phyloP scores from a whole-genome alignment of 2,329 filamentous ascomycete genomes.

The Trichoderma simmonsii region DNA sequence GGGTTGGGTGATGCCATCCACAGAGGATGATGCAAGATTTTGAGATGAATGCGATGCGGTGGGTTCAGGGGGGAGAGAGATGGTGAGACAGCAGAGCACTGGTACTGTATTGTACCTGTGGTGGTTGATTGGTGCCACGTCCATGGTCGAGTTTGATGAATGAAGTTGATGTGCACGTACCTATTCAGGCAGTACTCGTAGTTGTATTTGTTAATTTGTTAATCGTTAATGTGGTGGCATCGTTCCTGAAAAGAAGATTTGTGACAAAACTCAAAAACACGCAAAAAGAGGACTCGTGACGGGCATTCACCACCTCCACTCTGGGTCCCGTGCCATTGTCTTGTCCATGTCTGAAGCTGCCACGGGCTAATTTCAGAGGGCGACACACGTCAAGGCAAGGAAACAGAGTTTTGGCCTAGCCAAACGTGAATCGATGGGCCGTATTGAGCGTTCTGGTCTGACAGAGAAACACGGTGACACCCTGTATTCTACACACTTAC shows the following conservation, averaged over 20 bases:
- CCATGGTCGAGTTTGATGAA: background rate
- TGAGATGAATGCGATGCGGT: conserved; percentile 8
- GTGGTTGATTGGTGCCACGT: conserved; percentile 19
- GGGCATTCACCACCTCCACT: background rate
- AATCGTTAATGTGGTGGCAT: background rate
- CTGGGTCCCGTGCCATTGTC: background rate
- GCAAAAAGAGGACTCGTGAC: conserved; percentile 8
- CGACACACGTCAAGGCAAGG: background rate
- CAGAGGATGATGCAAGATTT: background rate
- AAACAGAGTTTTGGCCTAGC: background rate
- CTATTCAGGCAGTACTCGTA: background rate
- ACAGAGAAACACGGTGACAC: background rate
- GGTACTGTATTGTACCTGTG: background rate
- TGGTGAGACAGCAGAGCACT: conserved; percentile 10
- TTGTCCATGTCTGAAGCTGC: background rate
- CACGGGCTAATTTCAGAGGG: background rate
- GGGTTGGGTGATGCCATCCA: conserved; percentile 10
- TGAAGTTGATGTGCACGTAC: background rate
- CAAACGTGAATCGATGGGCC: background rate
- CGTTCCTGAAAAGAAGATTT: background rate
- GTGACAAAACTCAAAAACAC: conserved; percentile 14
- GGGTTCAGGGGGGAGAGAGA: background rate
- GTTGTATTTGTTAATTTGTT: background rate
- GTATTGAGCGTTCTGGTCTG: conserved; percentile 1
- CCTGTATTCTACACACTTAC: background rate